Evolutionary conservation across 164 flowering plant species (phyloP).

Genomic region (Magnolia kwangsiensis): DNA sequence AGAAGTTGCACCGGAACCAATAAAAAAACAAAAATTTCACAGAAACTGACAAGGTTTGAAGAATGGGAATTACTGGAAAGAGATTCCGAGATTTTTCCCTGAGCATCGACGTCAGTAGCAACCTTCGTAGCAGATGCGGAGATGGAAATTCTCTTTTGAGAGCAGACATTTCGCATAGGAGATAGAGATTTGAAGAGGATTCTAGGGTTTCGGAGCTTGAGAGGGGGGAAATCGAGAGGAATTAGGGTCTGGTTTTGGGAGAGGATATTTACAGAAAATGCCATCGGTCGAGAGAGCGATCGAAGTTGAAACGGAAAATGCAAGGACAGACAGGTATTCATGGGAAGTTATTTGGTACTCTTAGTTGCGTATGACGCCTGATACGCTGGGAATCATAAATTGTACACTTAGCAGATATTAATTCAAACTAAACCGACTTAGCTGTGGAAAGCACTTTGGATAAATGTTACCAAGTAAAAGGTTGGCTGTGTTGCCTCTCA

Average conservation of each 20-base stretch:
- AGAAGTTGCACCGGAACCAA: not conserved
- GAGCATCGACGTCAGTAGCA: constrained; percentile 15
- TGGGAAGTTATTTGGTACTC: too few species aligned
- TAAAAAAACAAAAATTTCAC: not conserved
- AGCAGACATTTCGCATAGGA: not conserved
- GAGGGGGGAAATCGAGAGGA: not conserved
- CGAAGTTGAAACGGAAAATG: too few species aligned
- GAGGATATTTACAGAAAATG: not conserved
- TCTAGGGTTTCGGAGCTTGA: not conserved
- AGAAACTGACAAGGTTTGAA: not conserved
- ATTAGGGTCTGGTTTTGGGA: not conserved
- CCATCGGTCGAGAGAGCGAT: not conserved
- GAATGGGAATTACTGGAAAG: constrained; percentile 1
- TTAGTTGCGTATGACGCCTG: too few species aligned
- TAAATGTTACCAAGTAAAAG: too few species aligned
- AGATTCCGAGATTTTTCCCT: constrained; percentile 2
- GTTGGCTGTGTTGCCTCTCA: too few species aligned
- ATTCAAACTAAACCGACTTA: too few species aligned
- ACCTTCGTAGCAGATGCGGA: constrained; percentile 16
- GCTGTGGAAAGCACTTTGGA: too few species aligned
- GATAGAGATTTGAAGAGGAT: not conserved
- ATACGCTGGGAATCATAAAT: too few species aligned
- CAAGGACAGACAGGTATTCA: too few species aligned
- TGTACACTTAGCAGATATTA: too few species aligned
- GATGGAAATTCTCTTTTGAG: constrained; percentile 9